Conservation (phyloP, 2,329 filamentous ascomycete genomes). For the Stachybotrys echinatus region DNA sequence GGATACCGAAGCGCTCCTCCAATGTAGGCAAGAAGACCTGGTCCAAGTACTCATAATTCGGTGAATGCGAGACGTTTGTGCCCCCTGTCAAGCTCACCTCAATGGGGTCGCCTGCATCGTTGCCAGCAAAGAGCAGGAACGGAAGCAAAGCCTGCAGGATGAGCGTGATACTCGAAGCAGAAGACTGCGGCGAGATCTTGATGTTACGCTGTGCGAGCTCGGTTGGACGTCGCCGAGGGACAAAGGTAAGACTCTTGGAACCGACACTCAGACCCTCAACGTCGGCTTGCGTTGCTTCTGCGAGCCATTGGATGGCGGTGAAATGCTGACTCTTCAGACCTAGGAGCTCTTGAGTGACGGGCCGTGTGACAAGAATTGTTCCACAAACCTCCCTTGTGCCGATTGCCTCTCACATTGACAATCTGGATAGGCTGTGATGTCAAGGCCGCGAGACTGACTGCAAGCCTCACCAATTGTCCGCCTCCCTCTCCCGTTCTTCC, state of each 20-base stretch:
- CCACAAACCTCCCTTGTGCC: constrained; percentile 20
- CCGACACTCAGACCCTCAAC: constrained; percentile 46
- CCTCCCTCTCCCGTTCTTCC: constrained; percentile 57
- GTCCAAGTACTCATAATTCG: constrained; percentile 57
- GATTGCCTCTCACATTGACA: constrained; percentile 50
- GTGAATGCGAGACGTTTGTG: constrained; percentile 53
- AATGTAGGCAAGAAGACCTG: constrained; percentile 54
- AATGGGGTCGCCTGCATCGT: constrained; percentile 35
- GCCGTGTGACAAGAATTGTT: neutral
- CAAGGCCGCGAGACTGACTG: constrained; percentile 50
- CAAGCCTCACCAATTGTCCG: constrained; percentile 54
- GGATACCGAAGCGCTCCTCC: constrained; percentile 42
- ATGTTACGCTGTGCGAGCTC: constrained; percentile 36
- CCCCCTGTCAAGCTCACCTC: constrained; percentile 50
- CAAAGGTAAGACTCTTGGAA: constrained; percentile 43
- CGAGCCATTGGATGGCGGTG: constrained; percentile 48
- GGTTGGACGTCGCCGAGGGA: constrained; percentile 32
- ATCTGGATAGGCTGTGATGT: constrained; percentile 49
- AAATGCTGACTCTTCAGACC: constrained; percentile 59
- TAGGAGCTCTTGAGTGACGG: constrained; percentile 13
- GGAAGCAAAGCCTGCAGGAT: constrained; percentile 58
- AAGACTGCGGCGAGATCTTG: constrained; percentile 42
- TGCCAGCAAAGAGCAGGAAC: constrained; percentile 50
- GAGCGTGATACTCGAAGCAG: constrained; percentile 49
- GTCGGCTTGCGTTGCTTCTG: constrained; percentile 43